Base-by-base conservation (phyloP, 2,329 filamentous ascomycete genomes). In the Trichoderma semiorbis region DNA sequence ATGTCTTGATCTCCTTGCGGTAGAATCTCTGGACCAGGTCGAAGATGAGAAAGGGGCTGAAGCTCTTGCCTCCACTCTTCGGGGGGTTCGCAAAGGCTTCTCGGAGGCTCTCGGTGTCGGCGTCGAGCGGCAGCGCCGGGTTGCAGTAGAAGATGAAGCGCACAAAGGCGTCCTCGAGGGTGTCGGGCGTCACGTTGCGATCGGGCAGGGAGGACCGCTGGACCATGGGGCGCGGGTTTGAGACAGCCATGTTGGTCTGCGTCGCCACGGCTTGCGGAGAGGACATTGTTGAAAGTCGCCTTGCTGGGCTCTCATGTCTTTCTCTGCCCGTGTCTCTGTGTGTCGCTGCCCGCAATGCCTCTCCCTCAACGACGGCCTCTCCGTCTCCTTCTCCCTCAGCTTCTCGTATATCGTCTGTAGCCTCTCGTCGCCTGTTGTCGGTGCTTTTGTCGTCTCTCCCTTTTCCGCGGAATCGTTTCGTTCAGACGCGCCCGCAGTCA, bases 91-190 rank as follows among this genome's bases (percentile, higher is more conserved):
- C 88, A 80, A 98, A 97, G 14, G 90, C 89, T 76, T 92, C 92
- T 71, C 90, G 89, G 62, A 98, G 83, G 69, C 91, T 89, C 3
- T 85, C 81, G 0, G 93, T 92, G 81, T 97, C 92, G 57, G 88
- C 88, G 18, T 89, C 87, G n/a, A 86, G 79, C 10, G 81, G 77
- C 64, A 97, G 90, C 57, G 89, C 90, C 6, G 95, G 95, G 80
- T 98, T 98, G 85, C 95, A 97, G 81, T 94, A 93, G 71, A 98
- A 86, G 76, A 98, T 92, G 80, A 98, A 98, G 75, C 85, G 82
- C 72, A 95, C 91, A 79, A 95, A 98, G 65, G 93, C 91, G 79
- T 95, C 90, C 77, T 95, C 93, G 74, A 98, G 91, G 14, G 87
- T 92, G 2, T 88, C 87, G 76, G 89, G 87, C 3, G 88, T 90